phyloP scores from a whole-genome alignment of 1,284 basidiomycete genomes.

The Trichosporon ovoides region DNA sequence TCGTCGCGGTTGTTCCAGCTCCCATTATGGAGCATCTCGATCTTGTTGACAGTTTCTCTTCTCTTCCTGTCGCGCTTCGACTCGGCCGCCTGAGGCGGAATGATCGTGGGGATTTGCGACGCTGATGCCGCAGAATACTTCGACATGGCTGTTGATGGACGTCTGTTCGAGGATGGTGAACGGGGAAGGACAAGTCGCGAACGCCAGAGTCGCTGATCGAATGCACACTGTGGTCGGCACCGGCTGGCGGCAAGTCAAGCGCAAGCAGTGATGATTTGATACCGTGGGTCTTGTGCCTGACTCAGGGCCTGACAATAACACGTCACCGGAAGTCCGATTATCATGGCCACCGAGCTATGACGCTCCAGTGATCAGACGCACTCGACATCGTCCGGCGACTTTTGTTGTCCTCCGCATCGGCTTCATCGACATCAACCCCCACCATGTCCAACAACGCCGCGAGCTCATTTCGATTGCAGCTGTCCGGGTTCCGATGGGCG shows the following conservation, averaged over 20 bases:
- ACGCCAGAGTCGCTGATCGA: neutral
- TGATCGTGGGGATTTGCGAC: conserved; percentile 26
- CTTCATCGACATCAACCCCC: neutral
- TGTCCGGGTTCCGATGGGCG: conserved; percentile 73
- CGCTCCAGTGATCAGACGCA: neutral
- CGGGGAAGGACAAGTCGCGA: neutral
- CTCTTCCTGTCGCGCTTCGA: conserved; percentile 53
- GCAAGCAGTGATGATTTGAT: neutral
- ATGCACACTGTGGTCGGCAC: neutral
- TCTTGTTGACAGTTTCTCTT: conserved; percentile 52
- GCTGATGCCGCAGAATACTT: conserved; percentile 18
- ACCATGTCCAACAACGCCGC: conserved; percentile 33
- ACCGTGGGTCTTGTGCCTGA: neutral
- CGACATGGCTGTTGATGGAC: conserved; percentile 14
- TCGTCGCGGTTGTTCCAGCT: conserved; percentile 50
- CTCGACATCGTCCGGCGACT: neutral
- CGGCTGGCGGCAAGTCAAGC: neutral
- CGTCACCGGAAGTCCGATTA: neutral
- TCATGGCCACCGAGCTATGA: neutral
- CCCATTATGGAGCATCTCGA: conserved; percentile 51
- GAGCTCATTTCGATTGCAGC: conserved; percentile 43
- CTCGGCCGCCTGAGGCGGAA: conserved; percentile 40
- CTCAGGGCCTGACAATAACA: neutral
- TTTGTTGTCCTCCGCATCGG: neutral
- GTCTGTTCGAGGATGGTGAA: conserved; percentile 6